These are phyloP conservation scores for Lichtheimia hyalospora DNA, from an alignment of 371 early-diverging fungal species.

Conservation along the genomic window DNA sequence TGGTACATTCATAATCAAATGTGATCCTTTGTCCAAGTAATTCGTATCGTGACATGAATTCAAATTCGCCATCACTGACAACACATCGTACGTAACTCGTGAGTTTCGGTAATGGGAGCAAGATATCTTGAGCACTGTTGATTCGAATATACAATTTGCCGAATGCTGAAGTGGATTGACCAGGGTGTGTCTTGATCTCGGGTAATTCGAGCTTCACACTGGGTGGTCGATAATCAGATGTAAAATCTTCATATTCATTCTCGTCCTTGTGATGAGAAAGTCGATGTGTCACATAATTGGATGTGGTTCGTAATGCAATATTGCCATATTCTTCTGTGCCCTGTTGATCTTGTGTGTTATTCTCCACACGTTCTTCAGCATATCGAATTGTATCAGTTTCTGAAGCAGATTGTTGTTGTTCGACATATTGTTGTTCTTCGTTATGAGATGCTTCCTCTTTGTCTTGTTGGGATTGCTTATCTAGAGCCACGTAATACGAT, in stretches of 20 bases:
- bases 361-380: too few species aligned
- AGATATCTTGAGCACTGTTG: slow-evolving; percentile 32
- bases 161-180: not conserved
- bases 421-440: not conserved
- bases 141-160: slow-evolving; percentile 47
- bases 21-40: slow-evolving; percentile 19
- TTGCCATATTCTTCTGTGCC: not conserved
- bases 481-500: not conserved
- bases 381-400: not conserved
- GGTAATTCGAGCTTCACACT: slow-evolving; percentile 2
- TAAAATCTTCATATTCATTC: not conserved
- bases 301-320: not conserved
- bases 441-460: not conserved
- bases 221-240: not conserved
- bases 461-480: not conserved
- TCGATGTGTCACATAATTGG: not conserved
- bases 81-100: slow-evolving; percentile 45
- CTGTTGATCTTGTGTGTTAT: not conserved
- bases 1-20: slow-evolving; percentile 41
- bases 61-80: slow-evolving; percentile 46
- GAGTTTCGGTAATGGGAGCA: slow-evolving; percentile 40
- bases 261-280: not conserved
- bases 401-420: not conserved
- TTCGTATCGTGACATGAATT: slow-evolving; percentile 49
- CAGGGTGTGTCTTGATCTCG: not conserved